phyloP scores from a whole-genome alignment of 2,329 filamentous ascomycete species.

The Penicillium sp. region DNA sequence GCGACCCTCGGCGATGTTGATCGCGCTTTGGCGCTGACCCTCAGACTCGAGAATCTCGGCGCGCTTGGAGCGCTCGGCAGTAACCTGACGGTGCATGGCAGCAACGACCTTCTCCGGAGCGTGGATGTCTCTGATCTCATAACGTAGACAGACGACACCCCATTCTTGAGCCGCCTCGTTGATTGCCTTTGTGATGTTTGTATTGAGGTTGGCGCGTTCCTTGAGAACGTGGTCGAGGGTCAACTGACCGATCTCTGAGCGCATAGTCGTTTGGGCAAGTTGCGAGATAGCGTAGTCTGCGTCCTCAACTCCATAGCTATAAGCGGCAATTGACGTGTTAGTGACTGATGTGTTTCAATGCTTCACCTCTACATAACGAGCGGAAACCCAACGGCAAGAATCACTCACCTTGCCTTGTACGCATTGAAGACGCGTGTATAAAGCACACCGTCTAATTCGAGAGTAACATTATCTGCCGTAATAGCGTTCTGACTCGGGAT shows the following conservation, averaged over 20 bases:
- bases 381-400: background rate
- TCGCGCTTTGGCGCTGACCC: constrained; percentile 92
- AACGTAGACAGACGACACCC: constrained; percentile 93
- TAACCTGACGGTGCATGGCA: constrained; percentile 98
- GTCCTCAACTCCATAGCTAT: constrained; percentile 94
- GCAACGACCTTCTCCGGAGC: constrained; percentile 89
- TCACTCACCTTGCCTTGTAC: constrained; percentile 83
- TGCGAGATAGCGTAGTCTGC: constrained; percentile 98
- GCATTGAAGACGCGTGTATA: constrained; percentile 97
- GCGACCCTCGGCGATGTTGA: constrained; percentile 96
- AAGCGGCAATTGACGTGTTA: constrained; percentile 1
- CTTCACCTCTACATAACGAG: constrained; percentile 1
- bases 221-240: constrained; percentile 96
- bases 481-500: constrained; percentile 98
- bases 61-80: constrained; percentile 93
- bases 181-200: constrained; percentile 97
- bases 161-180: constrained; percentile 96
- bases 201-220: constrained; percentile 92
- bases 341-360: background rate
- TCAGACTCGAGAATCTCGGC: constrained; percentile 97
- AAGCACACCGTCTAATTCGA: constrained; percentile 92
- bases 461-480: constrained; percentile 95
- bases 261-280: constrained; percentile 97
- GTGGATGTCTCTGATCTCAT: constrained; percentile 98
- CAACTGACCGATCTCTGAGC: constrained; percentile 94